Base-by-base conservation (phyloP, 768 basidiomycete species). In the Hygrophoropsis aurantiaca region DNA sequence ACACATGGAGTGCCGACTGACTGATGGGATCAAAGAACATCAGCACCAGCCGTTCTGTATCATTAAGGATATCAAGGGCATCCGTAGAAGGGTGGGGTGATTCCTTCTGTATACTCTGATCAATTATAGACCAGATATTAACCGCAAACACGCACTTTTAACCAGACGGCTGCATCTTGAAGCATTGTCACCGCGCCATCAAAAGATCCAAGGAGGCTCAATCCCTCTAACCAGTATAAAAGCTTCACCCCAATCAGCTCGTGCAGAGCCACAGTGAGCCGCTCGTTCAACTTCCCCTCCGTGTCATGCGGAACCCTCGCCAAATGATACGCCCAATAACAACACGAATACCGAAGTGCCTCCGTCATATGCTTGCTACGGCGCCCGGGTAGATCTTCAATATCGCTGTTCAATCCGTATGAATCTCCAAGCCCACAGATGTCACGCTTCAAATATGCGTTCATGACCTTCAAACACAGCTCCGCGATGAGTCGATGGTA, bases 1-100 rank as follows among this genome's bases (percentile, higher is more conserved):
- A 47, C n/a, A 57, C 42, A 20, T 59, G 58, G 13, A 60, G 38
- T 10, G 58, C 58, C 30, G 46, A 57, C n/a, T 59, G 48, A 3
- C 58, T 47, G 30, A 59, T 57, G 23, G 47, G 36, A 16, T 57
- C 55, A 47, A 44, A 60, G 44, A 34, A 50, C 20, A 60, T 52
- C 7, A 57, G 46, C 4, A 60, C 48, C 2, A 59, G 44, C 13
- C 46, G 55, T 11, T 57, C 58, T 2, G 52, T 52, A 16, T 60
- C 55, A 35, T 52, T 38, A 11, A 59, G 18, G 9, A 59, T 15
- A 3, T 6, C n/a, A 5, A 58, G 8, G 1, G 11, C 19, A 10
- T 57, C 50, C n/a, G 25, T n/a, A 3, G 58, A 52, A 11, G 42
- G 35, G 3, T n/a, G 4, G 11, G 16, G 26, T 6, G 46, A 36